Percentiles rank a stretch among this genome's conserved stretches.
phyloP scores from a whole-genome alignment of 768 basidiomycete species.

The Suillus placidus region DNA sequence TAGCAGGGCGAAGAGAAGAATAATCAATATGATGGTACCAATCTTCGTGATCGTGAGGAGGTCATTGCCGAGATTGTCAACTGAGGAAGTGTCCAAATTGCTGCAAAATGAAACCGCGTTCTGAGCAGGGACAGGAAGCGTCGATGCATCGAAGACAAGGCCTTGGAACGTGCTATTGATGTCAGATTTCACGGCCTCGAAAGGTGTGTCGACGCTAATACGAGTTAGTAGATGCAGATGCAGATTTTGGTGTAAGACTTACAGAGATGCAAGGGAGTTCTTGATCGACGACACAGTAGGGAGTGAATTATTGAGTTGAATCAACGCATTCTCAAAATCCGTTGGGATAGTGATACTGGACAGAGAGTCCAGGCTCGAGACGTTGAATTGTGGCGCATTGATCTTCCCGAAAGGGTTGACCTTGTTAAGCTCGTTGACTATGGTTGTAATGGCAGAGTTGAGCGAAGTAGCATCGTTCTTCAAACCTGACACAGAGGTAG shows the following conservation, averaged over 20 bases:
- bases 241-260: conserved; percentile 32
- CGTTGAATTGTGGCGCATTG: conserved; percentile 66
- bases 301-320: conserved; percentile 76
- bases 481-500: conserved; percentile 65
- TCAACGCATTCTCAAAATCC: conserved; percentile 71
- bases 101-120: conserved; percentile 75
- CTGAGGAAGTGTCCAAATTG: conserved; percentile 76
- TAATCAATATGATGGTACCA: conserved; percentile 71
- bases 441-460: conserved; percentile 66
- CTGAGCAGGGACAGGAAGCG: conserved; percentile 76
- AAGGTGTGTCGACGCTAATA: conserved; percentile 77
- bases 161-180: conserved; percentile 84
- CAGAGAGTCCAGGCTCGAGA: conserved; percentile 75
- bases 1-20: conserved; percentile 73
- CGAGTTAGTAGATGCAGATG: conserved; percentile 3
- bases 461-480: conserved; percentile 68
- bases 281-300: conserved; percentile 81
- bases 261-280: conserved; percentile 68
- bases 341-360: conserved; percentile 81
- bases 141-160: conserved; percentile 70
- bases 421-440: conserved; percentile 72
- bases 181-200: conserved; percentile 83
- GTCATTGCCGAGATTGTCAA: conserved; percentile 83
- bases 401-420: conserved; percentile 74
- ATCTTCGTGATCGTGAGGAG: conserved; percentile 82